Evolutionary conservation across 768 basidiomycete species (phyloP).

Genomic region (Termitomyces sp.): DNA sequence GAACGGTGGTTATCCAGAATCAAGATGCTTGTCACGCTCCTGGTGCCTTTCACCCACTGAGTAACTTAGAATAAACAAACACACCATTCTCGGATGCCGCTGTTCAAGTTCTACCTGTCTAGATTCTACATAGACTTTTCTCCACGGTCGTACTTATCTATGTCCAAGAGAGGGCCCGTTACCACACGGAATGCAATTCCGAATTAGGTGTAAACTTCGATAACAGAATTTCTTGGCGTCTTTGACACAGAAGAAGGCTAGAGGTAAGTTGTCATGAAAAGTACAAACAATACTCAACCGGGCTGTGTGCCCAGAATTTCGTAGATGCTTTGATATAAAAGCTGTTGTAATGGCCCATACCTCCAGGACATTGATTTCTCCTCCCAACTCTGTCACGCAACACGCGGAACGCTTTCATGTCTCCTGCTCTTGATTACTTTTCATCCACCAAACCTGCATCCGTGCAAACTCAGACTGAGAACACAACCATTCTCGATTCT

Average conservation of each 20-base stretch:
- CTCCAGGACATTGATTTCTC: not conserved
- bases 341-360: not conserved
- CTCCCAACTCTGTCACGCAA: not conserved
- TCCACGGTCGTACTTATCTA: not conserved
- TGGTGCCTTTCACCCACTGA: no score
- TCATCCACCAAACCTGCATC: slow-evolving; percentile 11
- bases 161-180: not conserved
- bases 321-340: not conserved
- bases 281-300: not conserved
- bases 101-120: no score
- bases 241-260: slow-evolving; percentile 3
- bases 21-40: no score
- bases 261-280: not conserved
- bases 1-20: not conserved
- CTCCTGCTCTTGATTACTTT: slow-evolving; percentile 23
- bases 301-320: not conserved
- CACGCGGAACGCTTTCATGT: slow-evolving; percentile 10
- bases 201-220: not conserved
- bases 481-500: not conserved
- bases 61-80: no score
- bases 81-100: not conserved
- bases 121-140: no score
- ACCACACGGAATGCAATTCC: not conserved
- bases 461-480: slow-evolving; percentile 7
- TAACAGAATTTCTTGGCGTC: not conserved